Evolutionary conservation across 164 flowering plant species (phyloP).

Genomic region (Santalum album): DNA sequence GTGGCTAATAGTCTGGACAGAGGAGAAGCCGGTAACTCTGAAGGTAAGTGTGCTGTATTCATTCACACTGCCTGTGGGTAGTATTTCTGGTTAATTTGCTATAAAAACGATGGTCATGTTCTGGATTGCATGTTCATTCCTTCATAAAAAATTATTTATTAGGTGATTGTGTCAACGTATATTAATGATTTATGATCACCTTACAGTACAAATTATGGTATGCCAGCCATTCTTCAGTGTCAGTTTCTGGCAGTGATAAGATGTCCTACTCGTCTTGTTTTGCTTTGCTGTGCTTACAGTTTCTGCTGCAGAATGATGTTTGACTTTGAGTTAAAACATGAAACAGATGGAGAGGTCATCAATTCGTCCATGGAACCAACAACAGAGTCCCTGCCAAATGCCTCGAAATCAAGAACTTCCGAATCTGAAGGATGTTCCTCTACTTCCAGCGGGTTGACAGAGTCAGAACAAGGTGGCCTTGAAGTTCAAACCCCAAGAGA

Average conservation of each 20-base stretch:
- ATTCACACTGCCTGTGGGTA: too few species aligned
- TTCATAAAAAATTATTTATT: too few species aligned
- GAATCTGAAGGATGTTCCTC: slow-evolving; percentile 34
- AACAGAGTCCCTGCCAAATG: slow-evolving; percentile 11
- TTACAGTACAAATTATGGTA: too few species aligned
- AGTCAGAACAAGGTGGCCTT: slow-evolving; percentile 20
- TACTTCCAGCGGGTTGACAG: slow-evolving; percentile 37
- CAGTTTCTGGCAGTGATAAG: neutral
- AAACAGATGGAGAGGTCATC: slow-evolving; percentile 43
- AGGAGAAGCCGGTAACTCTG: slow-evolving; percentile 27
- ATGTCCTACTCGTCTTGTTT: neutral
- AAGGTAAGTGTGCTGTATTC: slow-evolving; percentile 42
- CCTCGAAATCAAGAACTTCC: slow-evolving; percentile 9
- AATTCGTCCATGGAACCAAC: slow-evolving; percentile 27
- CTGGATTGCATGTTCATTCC: too few species aligned
- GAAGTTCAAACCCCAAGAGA: slow-evolving; percentile 41
- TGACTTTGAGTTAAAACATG: slow-evolving; percentile 14
- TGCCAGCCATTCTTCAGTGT: too few species aligned
- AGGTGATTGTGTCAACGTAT: too few species aligned
- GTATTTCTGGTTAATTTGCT: too few species aligned
- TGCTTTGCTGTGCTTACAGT: neutral
- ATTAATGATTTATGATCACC: too few species aligned
- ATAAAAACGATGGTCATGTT: too few species aligned
- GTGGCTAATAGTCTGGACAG: slow-evolving; percentile 17
- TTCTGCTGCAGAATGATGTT: neutral